Evolutionary conservation across 2,329 filamentous ascomycete species (phyloP), one percentile per base, ranked within the genome.

Genomic region (Colletotrichum spaethianum): DNA sequence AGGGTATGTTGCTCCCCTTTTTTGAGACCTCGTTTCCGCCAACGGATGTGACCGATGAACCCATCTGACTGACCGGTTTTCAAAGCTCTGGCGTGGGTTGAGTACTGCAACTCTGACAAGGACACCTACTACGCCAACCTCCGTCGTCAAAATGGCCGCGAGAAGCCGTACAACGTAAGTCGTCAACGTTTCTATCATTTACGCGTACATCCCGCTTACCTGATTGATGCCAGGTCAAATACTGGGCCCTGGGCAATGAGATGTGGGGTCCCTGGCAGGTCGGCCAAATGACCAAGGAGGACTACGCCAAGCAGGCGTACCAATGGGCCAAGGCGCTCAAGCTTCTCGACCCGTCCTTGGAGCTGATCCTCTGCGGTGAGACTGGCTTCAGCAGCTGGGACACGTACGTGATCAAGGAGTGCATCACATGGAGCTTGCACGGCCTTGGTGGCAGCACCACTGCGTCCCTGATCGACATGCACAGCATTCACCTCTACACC

Each of bases 191-290:
- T 2, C 31, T 63, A 4, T 9, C n/a, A 38, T 20, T 0, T 20
- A 44, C 14, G 2, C 59, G 38, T 31, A 31, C 53, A 72, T 46
- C 28, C 8, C 16, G 23, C 65, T 70, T 26, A 69, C 14, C 33
- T n/a, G 1, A 7, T n/a, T 8, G 31, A 33, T n/a, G 8, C 8
- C 63, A 81, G 80, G 86, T 95, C 77, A 94, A 94, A 82, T 96
- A 95, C 86, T 96, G 94, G 94, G 93, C 93, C 1, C 88, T 96
- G 33, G 94, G 94, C 12, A 96, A 96, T 81, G 91, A 93, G 79
- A 85, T 87, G 80, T 93, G 89, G 88, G 91, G 91, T 5, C 88
- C 89, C 23, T 92, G 86, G 87, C 91, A 93, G 80, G 88, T 93
- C 70, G 90, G 86, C 75, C 89, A 93, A 81, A 88, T 90, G 86